These are phyloP conservation scores for Botrytis deweyae DNA, from an alignment of 2,329 filamentous ascomycete genomes.

Conservation along the genomic window DNA sequence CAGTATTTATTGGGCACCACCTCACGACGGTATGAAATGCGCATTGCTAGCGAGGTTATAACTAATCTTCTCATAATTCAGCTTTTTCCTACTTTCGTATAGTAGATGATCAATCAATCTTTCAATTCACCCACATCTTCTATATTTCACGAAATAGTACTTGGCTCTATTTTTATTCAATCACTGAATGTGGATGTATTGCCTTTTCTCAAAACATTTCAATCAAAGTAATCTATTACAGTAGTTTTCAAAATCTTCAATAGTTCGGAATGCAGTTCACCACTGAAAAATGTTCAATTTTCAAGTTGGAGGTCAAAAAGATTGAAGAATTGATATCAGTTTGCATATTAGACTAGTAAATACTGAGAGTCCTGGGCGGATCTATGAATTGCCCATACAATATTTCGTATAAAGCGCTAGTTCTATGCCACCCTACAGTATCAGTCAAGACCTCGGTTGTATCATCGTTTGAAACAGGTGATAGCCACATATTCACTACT, in stretches of 20 bases:
- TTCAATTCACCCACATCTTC: neutral
- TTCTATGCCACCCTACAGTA: neutral
- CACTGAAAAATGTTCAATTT: no score
- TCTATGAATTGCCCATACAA: neutral
- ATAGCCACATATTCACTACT: neutral
- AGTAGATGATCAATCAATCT: no score
- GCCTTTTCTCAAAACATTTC: neutral
- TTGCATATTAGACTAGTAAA: neutral
- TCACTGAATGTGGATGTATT: neutral
- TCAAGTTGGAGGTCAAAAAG: no score
- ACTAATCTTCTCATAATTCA: no score
- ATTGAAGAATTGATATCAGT: neutral
- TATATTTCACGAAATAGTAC: neutral
- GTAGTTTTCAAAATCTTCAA: no score
- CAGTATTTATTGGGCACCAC: no score
- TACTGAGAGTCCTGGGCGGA: accelerated
- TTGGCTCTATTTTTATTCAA: neutral
- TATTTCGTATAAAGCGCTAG: neutral
- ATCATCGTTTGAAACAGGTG: neutral
- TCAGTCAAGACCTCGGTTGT: neutral
- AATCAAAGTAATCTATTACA: neutral
- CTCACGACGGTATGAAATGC: accelerated
- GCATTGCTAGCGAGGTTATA: no score
- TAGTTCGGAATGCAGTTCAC: no score
- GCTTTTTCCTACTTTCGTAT: no score